Percentiles rank a stretch among this genome's conserved stretches.
Conservation (phyloP, 2,329 filamentous ascomycete species). For the Botryotinia globosa region DNA sequence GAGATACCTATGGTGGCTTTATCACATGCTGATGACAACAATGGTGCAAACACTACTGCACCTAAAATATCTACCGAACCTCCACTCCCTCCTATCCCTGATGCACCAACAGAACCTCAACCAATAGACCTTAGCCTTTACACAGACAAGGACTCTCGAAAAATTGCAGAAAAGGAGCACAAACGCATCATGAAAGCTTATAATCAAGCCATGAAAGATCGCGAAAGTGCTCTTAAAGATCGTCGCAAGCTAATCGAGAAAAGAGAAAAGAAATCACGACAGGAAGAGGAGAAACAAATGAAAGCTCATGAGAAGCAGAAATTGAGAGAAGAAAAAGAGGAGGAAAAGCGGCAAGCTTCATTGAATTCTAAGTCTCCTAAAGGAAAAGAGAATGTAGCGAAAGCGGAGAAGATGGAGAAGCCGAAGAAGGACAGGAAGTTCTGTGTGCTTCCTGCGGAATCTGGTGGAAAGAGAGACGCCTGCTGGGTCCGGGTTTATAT, state of each 20-base stretch:
- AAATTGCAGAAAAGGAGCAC: constrained; percentile 67
- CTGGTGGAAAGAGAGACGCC: constrained; percentile 57
- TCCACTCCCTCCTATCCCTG: constrained; percentile 47
- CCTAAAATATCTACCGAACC: constrained; percentile 40
- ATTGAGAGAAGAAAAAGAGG: constrained; percentile 38
- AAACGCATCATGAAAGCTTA: constrained; percentile 62
- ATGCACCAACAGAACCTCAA: constrained; percentile 52
- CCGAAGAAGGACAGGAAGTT: constrained; percentile 58
- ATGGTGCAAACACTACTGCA: background rate
- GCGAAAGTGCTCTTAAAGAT: constrained; percentile 61
- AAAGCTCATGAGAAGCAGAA: constrained; percentile 37
- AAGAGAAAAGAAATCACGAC: constrained; percentile 44
- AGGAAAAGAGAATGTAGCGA: constrained; percentile 35
- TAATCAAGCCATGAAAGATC: constrained; percentile 63
- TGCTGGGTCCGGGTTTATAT: constrained; percentile 80
- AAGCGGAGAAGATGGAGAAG: constrained; percentile 32
- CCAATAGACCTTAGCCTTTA: constrained; percentile 57
- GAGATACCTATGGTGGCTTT: background rate
- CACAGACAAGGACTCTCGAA: constrained; percentile 62
- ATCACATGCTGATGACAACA: background rate
- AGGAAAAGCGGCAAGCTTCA: constrained; percentile 33
- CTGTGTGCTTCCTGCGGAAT: constrained; percentile 64
- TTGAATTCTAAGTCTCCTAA: constrained; percentile 30
- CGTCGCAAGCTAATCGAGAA: constrained; percentile 59
- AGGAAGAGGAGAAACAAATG: constrained; percentile 42